A percentile compares a stretch with the other conserved stretches of the same genome.
phyloP scores from a whole-genome alignment of 2,329 filamentous ascomycete species.

The Verticillium zaregamsianum region DNA sequence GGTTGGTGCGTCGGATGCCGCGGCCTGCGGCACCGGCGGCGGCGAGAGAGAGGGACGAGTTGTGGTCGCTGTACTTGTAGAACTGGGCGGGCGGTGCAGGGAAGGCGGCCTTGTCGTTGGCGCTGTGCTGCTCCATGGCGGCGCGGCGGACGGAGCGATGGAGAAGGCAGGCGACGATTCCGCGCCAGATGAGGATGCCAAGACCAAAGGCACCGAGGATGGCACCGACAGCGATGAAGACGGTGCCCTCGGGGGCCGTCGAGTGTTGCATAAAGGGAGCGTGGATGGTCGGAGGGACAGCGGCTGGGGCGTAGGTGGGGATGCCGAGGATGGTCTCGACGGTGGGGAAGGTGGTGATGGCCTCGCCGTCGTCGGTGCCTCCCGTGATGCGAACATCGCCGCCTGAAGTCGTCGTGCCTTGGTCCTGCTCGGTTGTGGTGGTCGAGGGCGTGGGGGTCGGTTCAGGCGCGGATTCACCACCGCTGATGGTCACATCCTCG shows the following conservation, averaged over 20 bases:
- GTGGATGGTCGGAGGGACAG: slow-evolving; percentile 75
- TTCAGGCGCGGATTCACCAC: not conserved
- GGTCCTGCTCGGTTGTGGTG: slow-evolving; percentile 6
- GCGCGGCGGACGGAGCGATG: slow-evolving; percentile 88
- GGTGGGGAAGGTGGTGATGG: slow-evolving; percentile 33
- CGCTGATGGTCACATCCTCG: not conserved
- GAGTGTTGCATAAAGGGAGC: slow-evolving; percentile 93
- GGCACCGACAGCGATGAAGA: slow-evolving; percentile 93
- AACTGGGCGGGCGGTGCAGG: slow-evolving; percentile 53
- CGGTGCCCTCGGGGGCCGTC: slow-evolving; percentile 80
- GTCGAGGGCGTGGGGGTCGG: slow-evolving; percentile 2
- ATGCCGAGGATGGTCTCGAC: slow-evolving; percentile 34
- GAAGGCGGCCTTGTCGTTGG: slow-evolving; percentile 67
- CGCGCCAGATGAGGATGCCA: slow-evolving; percentile 83
- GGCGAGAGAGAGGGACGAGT: slow-evolving; percentile 47
- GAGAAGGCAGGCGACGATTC: slow-evolving; percentile 81
- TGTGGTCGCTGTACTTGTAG: slow-evolving; percentile 61
- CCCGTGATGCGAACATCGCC: slow-evolving; percentile 16
- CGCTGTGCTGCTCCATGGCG: slow-evolving; percentile 66
- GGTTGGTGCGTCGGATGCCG: slow-evolving; percentile 45
- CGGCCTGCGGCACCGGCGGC: slow-evolving; percentile 44
- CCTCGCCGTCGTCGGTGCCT: slow-evolving; percentile 12
- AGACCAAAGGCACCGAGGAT: slow-evolving; percentile 79
- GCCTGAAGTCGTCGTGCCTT: slow-evolving; percentile 9
- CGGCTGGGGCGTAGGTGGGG: slow-evolving; percentile 63